A percentile compares a stretch with the other conserved stretches of the same genome.
Evolutionary conservation across 495 filamentous ascomycete genomes (phyloP).

Genomic region (Mytilinidion resinicola): DNA sequence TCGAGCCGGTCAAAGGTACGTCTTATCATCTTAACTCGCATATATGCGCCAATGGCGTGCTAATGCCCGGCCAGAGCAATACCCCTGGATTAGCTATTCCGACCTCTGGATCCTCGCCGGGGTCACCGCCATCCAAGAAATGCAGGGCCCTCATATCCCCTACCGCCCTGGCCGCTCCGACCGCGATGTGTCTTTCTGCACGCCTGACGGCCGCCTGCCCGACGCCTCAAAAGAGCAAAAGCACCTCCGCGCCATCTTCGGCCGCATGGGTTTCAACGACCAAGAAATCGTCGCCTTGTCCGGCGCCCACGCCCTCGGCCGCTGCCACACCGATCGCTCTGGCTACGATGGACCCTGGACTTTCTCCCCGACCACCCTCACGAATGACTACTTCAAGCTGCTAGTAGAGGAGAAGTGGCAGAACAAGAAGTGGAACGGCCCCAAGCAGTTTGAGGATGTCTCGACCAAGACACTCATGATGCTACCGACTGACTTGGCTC

Average conservation of each 20-base stretch:
- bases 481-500: constrained; percentile 84
- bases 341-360: constrained; percentile 94
- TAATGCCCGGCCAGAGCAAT: constrained; percentile 44
- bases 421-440: constrained; percentile 90
- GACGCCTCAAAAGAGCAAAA: constrained; percentile 73
- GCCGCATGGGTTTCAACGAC: constrained; percentile 97
- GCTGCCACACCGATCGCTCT: constrained; percentile 82
- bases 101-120: constrained; percentile 94
- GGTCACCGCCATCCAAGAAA: constrained; percentile 85
- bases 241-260: constrained; percentile 89
- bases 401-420: constrained; percentile 89
- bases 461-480: constrained; percentile 86
- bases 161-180: constrained; percentile 87
- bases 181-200: constrained; percentile 52
- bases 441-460: constrained; percentile 78
- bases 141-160: constrained; percentile 80
- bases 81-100: constrained; percentile 90
- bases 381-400: constrained; percentile 89
- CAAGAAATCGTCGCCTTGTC: constrained; percentile 87
- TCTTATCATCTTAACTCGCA: constrained; percentile 3
- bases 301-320: constrained; percentile 88
- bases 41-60: background rate
- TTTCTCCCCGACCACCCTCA: constrained; percentile 89
- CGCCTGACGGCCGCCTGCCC: constrained; percentile 88
- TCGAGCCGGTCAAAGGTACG: constrained; percentile 71